Evolutionary conservation across 768 basidiomycete species (phyloP).

Genomic region (Sutorius australiensis): DNA sequence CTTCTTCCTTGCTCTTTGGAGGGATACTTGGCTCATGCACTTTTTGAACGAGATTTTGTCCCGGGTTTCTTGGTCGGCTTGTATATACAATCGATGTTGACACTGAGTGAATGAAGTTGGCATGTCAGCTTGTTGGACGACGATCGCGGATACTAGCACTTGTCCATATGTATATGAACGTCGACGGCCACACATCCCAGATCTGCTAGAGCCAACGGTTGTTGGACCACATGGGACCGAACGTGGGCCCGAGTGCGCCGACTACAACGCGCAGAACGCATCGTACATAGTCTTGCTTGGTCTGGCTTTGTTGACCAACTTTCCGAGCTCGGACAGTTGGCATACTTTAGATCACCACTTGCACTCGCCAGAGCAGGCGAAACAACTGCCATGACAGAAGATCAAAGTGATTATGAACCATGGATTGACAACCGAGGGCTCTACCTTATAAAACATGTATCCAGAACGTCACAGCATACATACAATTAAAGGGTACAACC

Average conservation of each 20-base stretch:
- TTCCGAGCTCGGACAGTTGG: neutral
- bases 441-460: neutral
- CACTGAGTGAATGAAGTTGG: neutral
- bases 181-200: neutral
- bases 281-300: neutral
- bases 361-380: no score
- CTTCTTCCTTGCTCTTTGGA: neutral
- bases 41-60: no score
- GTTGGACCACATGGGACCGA: neutral
- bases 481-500: slow-evolving; percentile 17
- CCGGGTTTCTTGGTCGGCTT: neutral
- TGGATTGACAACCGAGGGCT: neutral
- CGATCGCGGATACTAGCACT: neutral
- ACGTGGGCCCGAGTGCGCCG: neutral
- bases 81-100: neutral
- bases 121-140: neutral
- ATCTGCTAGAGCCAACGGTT: neutral
- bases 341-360: no score
- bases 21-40: neutral
- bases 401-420: no score
- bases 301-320: neutral
- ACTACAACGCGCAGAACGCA: neutral
- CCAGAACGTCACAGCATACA: slow-evolving; percentile 15
- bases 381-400: no score
- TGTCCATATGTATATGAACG: neutral